phyloP scores from a whole-genome alignment of 2,329 filamentous ascomycete genomes.

The Acephala macrosclerotiorum region DNA sequence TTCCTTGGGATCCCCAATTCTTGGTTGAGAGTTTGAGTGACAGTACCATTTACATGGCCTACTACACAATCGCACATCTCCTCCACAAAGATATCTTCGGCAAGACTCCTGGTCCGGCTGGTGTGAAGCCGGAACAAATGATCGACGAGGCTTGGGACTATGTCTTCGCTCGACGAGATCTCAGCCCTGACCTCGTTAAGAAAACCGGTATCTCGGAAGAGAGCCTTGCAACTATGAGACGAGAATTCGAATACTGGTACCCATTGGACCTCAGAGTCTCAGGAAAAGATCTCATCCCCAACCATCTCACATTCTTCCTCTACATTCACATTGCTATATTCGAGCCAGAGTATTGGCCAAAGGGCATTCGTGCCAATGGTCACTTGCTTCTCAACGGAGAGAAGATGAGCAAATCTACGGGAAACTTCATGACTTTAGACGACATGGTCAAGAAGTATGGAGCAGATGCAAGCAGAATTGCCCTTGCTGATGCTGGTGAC shows the following conservation, averaged over 20 bases:
- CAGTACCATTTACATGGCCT: constrained; percentile 90
- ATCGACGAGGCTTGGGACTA: constrained; percentile 97
- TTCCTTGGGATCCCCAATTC: constrained; percentile 92
- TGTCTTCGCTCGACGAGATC: constrained; percentile 80
- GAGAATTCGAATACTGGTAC: constrained; percentile 98
- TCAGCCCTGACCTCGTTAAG: constrained; percentile 68
- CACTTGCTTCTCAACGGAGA: constrained; percentile 94
- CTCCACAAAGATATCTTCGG: constrained; percentile 90
- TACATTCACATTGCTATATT: constrained; percentile 95
- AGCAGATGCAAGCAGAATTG: constrained; percentile 89
- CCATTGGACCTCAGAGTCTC: constrained; percentile 87
- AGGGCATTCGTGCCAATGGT: constrained; percentile 85
- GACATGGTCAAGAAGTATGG: constrained; percentile 92
- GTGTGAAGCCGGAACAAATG: constrained; percentile 85
- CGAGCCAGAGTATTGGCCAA: constrained; percentile 87
- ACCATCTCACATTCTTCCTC: constrained; percentile 94
- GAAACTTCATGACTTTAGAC: constrained; percentile 93
- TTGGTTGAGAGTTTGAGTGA: constrained; percentile 93
- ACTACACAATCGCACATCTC: constrained; percentile 71
- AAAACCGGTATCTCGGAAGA: constrained; percentile 76
- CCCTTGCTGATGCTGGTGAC: constrained; percentile 93
- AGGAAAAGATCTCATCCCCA: constrained; percentile 92
- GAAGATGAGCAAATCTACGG: constrained; percentile 98
- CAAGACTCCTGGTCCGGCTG: constrained; percentile 68
- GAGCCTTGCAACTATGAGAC: constrained; percentile 79